Base-by-base conservation (phyloP, 331 rosid species). In the Malus hybrid region DNA sequence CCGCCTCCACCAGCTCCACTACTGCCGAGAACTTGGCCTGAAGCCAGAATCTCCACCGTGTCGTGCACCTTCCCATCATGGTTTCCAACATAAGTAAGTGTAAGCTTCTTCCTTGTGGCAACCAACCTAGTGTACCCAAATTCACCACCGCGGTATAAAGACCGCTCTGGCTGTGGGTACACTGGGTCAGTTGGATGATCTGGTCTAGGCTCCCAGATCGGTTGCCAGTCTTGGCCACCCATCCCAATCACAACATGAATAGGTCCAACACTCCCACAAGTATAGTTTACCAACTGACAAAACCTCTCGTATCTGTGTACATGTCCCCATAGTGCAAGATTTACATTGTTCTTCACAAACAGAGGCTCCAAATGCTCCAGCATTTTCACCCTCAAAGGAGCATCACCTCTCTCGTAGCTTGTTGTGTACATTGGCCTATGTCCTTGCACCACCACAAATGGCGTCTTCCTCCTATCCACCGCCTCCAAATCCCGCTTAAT, bases 191-290 rank as follows among this genome's bases (percentile, higher is more conserved):
- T 33, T 4, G 82, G 88, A 76, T 95, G 99, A 80, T 85, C 83
- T 0, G 85, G 80, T 71, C 99, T 83, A 7, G 99, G 98, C 73
- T 89, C 79, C 99, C 99, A 95, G 10, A 80, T 89, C 34, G 99
- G 91, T 76, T 94, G 99, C 99, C 99, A 95, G 77, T 95, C 99
- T 81, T 95, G 97, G 72, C 99, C 97, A 42, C 80, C 99, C 99
- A 95, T 92, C 72, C 99, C 99, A 39, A 95, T 95, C 75, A 95
- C 99, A 15, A 92, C 65, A 81, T 95, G 97, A 77, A 90, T 82
- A 1, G 99, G 94, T 29, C 85, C 83, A 52, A 50, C 69, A 42
- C 79, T 82, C 75, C 90, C 87, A 77, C 99, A 92, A 57, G 93
- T 92, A 82, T 48, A 90, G 89, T 95, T 95, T 71, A 80, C 89